Base-by-base conservation (phyloP, 768 basidiomycete genomes). In the Phaffia australis region DNA sequence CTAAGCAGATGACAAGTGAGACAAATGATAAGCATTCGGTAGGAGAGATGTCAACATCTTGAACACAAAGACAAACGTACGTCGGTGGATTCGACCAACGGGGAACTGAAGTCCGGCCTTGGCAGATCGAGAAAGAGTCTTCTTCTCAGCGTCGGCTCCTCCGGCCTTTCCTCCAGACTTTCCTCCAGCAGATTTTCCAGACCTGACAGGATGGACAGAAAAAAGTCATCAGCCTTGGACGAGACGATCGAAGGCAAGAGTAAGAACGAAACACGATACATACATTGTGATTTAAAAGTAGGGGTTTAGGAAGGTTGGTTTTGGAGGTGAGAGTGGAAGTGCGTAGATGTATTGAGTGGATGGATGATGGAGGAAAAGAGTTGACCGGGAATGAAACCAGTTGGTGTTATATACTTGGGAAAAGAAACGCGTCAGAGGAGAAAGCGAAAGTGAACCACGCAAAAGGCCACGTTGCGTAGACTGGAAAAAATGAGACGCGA, bases 61-160 rank as follows among this genome's bases (percentile, higher is more conserved):
- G 77, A 90, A 77, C 52, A 89, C 83, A 42, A 42, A 42, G 11
- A 42, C 4, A 42, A 11, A 42, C 35, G 11, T 42, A 42, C 35
- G 35, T 83, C 87, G 85, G 79, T 88, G 89, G 69, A 90, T 84
- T 86, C 89, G 66, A 81, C 89, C 89, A 72, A 91, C 88, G 63
- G 89, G 89, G 81, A 91, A 88, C 65, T 74, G 73, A 72, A 77
- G 76, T 66, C 76, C 77, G 68, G 80, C 80, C 74, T 80, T 80
- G 58, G 80, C 77, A 18, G 89, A 88, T 65, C 86, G 84, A 62
- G 87, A 85, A 73, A 83, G 80, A 9, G 81, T 78, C 78, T 85
- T 86, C 72, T 74, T 66, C 48, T 64, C 47, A 30, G 70, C 60
- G 56, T 69, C 76, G 23, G 68, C 75, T 51, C 76, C 77, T 50